These are phyloP conservation scores for Dendryphion nanum DNA, from an alignment of 2,329 filamentous ascomycete species.

Conservation along the genomic window DNA sequence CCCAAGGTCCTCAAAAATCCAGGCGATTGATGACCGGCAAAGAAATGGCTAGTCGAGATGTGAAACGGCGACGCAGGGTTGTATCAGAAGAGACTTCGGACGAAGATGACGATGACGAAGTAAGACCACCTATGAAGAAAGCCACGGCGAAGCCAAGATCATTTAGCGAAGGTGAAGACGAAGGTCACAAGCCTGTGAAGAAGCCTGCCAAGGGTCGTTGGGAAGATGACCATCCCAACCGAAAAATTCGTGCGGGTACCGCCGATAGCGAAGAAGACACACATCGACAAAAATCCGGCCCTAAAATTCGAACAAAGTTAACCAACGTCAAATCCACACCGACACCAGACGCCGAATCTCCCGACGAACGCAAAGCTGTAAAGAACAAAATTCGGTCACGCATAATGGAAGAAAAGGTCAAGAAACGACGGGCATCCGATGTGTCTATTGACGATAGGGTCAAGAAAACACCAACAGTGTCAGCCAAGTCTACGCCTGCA, in stretches of 20 bases:
- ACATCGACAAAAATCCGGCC: constrained; percentile 15
- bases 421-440: constrained; percentile 30
- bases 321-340: constrained; percentile 30
- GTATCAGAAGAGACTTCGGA: constrained; percentile 35
- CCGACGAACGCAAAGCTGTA: constrained; percentile 30
- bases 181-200: constrained; percentile 29
- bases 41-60: constrained; percentile 35
- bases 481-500: constrained; percentile 35
- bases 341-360: constrained; percentile 34
- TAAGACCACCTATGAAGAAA: constrained; percentile 35
- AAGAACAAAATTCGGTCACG: constrained; percentile 35
- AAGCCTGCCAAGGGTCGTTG: constrained; percentile 28
- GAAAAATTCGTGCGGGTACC: constrained; percentile 19
- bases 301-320: constrained; percentile 26
- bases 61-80: constrained; percentile 26
- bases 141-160: constrained; percentile 25
- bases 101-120: constrained; percentile 38
- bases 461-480: constrained; percentile 33
- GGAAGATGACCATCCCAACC: constrained; percentile 30
- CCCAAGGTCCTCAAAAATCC: constrained; percentile 30
- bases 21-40: constrained; percentile 36
- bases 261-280: constrained; percentile 33
- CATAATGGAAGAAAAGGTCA: constrained; percentile 31
- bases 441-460: constrained; percentile 29
- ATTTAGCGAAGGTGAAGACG: constrained; percentile 35